Percentiles rank a stretch among this genome's conserved stretches.
Conservation (phyloP, 331 rosid genomes). For the Quercus phellos region DNA sequence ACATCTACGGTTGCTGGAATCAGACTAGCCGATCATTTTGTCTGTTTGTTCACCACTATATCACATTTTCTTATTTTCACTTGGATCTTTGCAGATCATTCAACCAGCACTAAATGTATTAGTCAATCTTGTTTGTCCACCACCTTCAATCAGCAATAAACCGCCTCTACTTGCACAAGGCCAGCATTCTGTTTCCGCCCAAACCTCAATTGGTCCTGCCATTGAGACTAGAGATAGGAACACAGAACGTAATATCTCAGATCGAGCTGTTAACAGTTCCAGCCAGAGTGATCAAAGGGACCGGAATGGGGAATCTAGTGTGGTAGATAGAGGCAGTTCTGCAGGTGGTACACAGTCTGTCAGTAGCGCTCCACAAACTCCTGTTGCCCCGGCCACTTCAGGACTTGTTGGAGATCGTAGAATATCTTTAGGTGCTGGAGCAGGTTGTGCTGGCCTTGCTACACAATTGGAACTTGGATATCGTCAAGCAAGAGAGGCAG, state of each 20-base stretch:
- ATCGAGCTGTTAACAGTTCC: constrained; percentile 47
- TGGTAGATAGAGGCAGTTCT: constrained; percentile 45
- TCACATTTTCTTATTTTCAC: constrained; percentile 5
- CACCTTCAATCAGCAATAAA: constrained; percentile 95
- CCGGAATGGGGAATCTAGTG: constrained; percentile 58
- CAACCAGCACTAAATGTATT: constrained; percentile 91
- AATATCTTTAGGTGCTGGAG: constrained; percentile 88
- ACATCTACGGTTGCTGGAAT: constrained; percentile 9
- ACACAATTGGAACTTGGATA: constrained; percentile 84
- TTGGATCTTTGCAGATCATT: constrained; percentile 69
- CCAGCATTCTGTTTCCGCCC: constrained; percentile 60
- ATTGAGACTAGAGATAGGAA: constrained; percentile 69
- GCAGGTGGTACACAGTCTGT: constrained; percentile 32
- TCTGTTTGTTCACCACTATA: constrained; percentile 1
- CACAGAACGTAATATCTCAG: constrained; percentile 57
- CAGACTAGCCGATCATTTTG: constrained; percentile 6
- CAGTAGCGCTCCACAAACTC: constrained; percentile 49
- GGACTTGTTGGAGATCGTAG: constrained; percentile 96
- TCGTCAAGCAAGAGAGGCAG: constrained; percentile 92
- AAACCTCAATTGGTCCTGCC: constrained; percentile 45
- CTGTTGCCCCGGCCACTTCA: constrained; percentile 59
- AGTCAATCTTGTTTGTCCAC: constrained; percentile 95
- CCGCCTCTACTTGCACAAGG: constrained; percentile 64
- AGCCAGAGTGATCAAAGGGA: constrained; percentile 67
- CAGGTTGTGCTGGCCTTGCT: constrained; percentile 96